These are phyloP conservation scores for Aspergillus biplanus DNA, from an alignment of 495 filamentous ascomycete species.

Conservation along the genomic window DNA sequence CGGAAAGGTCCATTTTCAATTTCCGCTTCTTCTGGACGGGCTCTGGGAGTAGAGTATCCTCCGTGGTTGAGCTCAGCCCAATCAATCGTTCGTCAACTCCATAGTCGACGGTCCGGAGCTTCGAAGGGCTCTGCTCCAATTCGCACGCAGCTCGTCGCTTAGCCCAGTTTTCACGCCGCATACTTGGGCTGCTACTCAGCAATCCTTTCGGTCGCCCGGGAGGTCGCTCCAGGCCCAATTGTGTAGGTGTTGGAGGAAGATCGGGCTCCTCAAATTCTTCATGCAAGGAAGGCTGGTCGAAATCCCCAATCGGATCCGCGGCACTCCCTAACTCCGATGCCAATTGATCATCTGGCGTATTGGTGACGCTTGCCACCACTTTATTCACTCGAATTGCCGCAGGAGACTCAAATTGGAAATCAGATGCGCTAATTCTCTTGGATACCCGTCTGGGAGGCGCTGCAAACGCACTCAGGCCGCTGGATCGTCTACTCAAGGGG, in stretches of 20 bases:
- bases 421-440: conserved; percentile 43
- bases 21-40: conserved; percentile 36
- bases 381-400: conserved; percentile 33
- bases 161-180: conserved; percentile 34
- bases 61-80: conserved; percentile 11
- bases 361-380: conserved; percentile 16
- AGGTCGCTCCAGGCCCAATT: conserved; percentile 55
- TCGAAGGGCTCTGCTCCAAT: conserved; percentile 37
- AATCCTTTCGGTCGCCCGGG: conserved; percentile 40
- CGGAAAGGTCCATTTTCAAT: conserved; percentile 33
- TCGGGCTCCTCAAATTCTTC: conserved; percentile 62
- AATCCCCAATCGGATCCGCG: conserved; percentile 23
- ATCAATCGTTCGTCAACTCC: conserved; percentile 13
- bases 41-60: conserved; percentile 28
- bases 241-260: conserved; percentile 70
- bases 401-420: conserved; percentile 51
- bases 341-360: conserved; percentile 47
- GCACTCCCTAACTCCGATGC: conserved; percentile 42
- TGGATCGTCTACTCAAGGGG: conserved; percentile 34
- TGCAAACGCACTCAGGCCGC: conserved; percentile 44
- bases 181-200: conserved; percentile 49
- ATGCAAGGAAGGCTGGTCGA: conserved; percentile 36
- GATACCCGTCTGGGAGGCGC: conserved; percentile 47
- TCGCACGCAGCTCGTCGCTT: conserved; percentile 32
- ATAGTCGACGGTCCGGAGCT: conserved; percentile 30